Evolutionary conservation across 345 rosid species (phyloP), one percentile per base, ranked within the genome.

Genomic region (Eucalyptus grandis): DNA sequence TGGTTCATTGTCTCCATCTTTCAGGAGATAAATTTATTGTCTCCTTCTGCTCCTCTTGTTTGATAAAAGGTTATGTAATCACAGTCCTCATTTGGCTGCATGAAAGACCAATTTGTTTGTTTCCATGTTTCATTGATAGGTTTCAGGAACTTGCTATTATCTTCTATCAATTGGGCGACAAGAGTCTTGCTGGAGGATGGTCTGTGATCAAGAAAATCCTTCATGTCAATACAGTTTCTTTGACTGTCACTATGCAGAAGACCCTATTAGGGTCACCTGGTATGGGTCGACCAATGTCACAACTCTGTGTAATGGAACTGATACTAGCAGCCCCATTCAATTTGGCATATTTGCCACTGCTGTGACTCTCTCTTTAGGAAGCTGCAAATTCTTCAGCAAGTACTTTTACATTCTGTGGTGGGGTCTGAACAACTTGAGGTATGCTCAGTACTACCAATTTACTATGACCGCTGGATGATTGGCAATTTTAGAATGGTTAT

Each of bases 351-450:
- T 5, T 72, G 14, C 83, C 46, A 72, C 14, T 19, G 46, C 82
- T 85, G 47, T 90, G 49, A 88, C 19, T 17, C 69, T 89, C 11
- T 87, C 72, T 44, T 91, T 91, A 2, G 89, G 89, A 62, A 91
- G 91, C 49, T 77, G 91, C 46, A 54, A 80, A 9, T 93, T 93
- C 77, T 43, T 62, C 26, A 87, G 89, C 88, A 93, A 93, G 92
- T 93, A 92, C 86, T 89, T 92, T 81, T 93, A 89, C 88, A 89
- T 92, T 89, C 82, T 92, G 86, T 93, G 93, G 94, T 93, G 94
- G 94, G 94, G 94, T 80, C 65, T 93, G 65, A 92, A 93, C 90
- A 93, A 93, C 90, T 72, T 93, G 88, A 93, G 93, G 94, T 92
- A 86, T 72, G 83, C 26, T 72, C 83, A 37, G 83, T 72, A 19